These are phyloP conservation scores for Penicillium fuscoglaucum DNA, from an alignment of 2,329 filamentous ascomycete species.

Conservation along the genomic window DNA sequence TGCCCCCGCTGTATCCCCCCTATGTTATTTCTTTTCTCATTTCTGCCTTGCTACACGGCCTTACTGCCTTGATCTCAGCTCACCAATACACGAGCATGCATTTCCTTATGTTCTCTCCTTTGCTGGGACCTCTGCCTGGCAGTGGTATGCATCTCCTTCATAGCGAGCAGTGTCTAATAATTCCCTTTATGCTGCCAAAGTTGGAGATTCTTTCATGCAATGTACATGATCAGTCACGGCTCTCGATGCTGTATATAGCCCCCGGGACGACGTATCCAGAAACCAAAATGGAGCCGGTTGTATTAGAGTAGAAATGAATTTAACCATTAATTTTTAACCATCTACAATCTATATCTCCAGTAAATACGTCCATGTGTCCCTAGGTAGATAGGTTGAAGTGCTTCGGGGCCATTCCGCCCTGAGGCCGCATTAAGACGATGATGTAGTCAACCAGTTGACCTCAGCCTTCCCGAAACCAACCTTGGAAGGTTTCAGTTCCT, in stretches of 20 bases:
- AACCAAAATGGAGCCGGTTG: constrained; percentile 21
- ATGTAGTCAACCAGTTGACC: constrained; percentile 12
- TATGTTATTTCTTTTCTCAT: constrained; percentile 16
- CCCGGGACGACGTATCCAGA: constrained; percentile 25
- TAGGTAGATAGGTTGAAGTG: background rate
- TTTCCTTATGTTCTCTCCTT: constrained; percentile 1
- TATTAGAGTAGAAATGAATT: constrained; percentile 5
- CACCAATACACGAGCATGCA: constrained; percentile 9
- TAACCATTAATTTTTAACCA: background rate
- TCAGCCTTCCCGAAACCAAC: constrained; percentile 5
- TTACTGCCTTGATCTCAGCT: constrained; percentile 8
- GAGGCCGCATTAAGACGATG: constrained; percentile 18
- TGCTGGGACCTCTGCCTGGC: constrained; percentile 1
- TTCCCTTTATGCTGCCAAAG: constrained; percentile 9
- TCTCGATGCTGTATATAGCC: constrained; percentile 34
- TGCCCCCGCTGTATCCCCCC: constrained; percentile 22
- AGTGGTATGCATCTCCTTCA: constrained; percentile 1
- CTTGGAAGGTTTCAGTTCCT: constrained; percentile 1
- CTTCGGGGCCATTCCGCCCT: constrained; percentile 9
- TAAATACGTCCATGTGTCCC: too few relatives aligned
- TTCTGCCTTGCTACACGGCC: constrained; percentile 22
- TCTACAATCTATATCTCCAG: background rate
- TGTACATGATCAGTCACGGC: constrained; percentile 34
- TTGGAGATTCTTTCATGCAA: constrained; percentile 26
- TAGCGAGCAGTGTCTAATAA: constrained; percentile 19